phyloP scores from a whole-genome alignment of 23 red algal genomes.

The Agarophyton chilense region DNA sequence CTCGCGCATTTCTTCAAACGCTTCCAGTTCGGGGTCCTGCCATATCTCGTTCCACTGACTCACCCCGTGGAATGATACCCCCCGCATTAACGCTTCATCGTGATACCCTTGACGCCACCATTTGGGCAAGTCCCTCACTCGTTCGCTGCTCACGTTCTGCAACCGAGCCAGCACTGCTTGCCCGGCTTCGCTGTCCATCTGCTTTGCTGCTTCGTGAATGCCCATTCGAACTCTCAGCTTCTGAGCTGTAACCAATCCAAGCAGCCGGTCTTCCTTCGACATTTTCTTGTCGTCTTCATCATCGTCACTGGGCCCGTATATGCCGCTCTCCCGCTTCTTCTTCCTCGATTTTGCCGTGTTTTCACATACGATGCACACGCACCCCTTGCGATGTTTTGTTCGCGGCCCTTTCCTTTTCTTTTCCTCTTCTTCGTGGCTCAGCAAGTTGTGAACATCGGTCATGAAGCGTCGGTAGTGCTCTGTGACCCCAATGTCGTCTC shows the following conservation, averaged over 20 bases:
- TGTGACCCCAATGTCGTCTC: conserved; percentile 47
- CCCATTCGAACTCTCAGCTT: conserved; percentile 69
- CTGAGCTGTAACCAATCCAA: conserved; percentile 76
- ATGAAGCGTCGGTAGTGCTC: conserved; percentile 57
- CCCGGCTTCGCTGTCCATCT: conserved; percentile 35
- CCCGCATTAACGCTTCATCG: conserved; percentile 69
- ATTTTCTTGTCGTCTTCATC: conserved; percentile 46
- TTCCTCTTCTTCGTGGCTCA: conserved; percentile 63
- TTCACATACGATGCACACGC: conserved; percentile 69
- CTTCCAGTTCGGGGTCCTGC: conserved; percentile 40
- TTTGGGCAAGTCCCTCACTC: conserved; percentile 49
- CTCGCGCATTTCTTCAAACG: conserved; percentile 52
- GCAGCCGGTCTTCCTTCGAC: conserved; percentile 31
- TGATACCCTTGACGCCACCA: conserved; percentile 74
- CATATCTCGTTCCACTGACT: conserved; percentile 67
- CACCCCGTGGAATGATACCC: conserved; percentile 54
- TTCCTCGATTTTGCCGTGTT: conserved; percentile 53
- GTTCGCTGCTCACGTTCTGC: not conserved
- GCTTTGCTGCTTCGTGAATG: conserved; percentile 59
- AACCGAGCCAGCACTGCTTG: conserved; percentile 42
- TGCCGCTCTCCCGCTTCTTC: conserved; percentile 43
- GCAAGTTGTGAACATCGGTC: conserved; percentile 53
- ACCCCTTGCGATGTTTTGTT: conserved; percentile 66
- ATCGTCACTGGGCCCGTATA: conserved; percentile 41
- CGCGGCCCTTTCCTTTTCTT: conserved; percentile 70